Evolutionary conservation across 2,329 filamentous ascomycete genomes (phyloP).

Genomic region (Penicillium hordei): DNA sequence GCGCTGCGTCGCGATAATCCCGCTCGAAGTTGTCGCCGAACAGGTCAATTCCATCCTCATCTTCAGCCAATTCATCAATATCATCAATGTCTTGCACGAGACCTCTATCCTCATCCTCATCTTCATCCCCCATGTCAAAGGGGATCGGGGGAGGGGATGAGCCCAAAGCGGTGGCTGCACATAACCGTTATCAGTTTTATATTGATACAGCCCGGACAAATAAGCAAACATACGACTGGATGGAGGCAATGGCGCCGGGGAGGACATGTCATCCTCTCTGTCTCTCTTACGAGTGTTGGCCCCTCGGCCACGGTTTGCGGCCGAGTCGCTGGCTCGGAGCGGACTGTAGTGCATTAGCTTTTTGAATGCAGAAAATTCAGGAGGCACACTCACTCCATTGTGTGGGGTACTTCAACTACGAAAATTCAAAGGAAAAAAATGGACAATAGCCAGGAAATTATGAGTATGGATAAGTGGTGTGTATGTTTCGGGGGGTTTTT

Average conservation of each 20-base stretch:
- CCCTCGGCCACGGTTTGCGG: slow-evolving; percentile 72
- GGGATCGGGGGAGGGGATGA: slow-evolving; percentile 62
- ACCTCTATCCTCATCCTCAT: slow-evolving; percentile 56
- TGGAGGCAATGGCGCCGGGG: slow-evolving; percentile 57
- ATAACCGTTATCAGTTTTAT: slow-evolving; percentile 12
- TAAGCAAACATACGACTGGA: slow-evolving; percentile 58
- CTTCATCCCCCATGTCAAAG: slow-evolving; percentile 49
- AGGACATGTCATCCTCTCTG: slow-evolving; percentile 62
- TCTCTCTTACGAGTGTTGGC: slow-evolving; percentile 61
- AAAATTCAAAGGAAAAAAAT: not conserved
- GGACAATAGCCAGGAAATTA: not conserved
- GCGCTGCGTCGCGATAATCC: slow-evolving; percentile 54
- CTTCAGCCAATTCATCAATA: slow-evolving; percentile 67
- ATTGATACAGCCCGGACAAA: slow-evolving; percentile 7
- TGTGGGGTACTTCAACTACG: slow-evolving; percentile 22
- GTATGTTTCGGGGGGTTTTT: not conserved
- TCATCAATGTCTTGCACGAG: slow-evolving; percentile 65
- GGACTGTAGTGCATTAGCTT: slow-evolving; percentile 46
- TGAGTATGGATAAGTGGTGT: not conserved
- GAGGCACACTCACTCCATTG: slow-evolving; percentile 31
- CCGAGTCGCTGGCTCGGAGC: slow-evolving; percentile 74
- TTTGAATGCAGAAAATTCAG: slow-evolving; percentile 6
- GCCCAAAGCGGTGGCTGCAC: slow-evolving; percentile 26
- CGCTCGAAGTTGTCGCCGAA: slow-evolving; percentile 67
- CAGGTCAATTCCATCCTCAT: slow-evolving; percentile 68